Evolutionary conservation across 192 early-diverging fungal species (phyloP).

Genomic region (Backusella parvicylindrica): DNA sequence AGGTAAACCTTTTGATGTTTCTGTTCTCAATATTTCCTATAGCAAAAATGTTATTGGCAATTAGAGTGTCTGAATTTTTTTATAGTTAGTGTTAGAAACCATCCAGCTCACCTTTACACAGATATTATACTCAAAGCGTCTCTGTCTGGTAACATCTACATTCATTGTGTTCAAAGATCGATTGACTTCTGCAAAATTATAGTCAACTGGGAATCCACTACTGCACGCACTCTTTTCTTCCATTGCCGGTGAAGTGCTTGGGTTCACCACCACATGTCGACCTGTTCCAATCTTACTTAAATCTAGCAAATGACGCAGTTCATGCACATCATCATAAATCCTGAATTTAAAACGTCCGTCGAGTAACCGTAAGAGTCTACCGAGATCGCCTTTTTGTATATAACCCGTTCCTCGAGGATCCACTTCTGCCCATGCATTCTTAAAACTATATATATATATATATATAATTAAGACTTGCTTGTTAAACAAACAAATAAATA

Average conservation of each 20-base stretch:
- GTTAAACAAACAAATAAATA: not conserved
- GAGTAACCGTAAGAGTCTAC: not conserved
- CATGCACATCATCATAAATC: slow-evolving; percentile 21
- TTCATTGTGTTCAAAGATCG: slow-evolving; percentile 28
- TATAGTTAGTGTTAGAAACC: not conserved
- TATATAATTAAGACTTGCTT: not conserved
- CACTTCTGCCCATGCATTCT: slow-evolving; percentile 33
- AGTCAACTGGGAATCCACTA: not conserved
- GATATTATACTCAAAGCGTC: slow-evolving; percentile 42
- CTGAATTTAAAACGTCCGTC: slow-evolving; percentile 18
- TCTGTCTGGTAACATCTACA: slow-evolving; percentile 10
- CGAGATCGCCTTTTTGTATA: slow-evolving; percentile 22
- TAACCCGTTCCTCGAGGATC: slow-evolving; percentile 28
- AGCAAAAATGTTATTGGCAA: not conserved
- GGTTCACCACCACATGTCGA: not conserved
- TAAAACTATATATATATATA: slow-evolving; percentile 18
- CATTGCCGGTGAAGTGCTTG: not conserved
- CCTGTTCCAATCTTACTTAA: not conserved
- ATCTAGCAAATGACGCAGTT: not conserved
- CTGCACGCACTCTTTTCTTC: not conserved
- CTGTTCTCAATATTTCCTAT: slow-evolving; percentile 29
- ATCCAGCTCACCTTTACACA: slow-evolving; percentile 29
- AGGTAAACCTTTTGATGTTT: slow-evolving; percentile 25
- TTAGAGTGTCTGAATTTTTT: not conserved
- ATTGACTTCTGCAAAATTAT: slow-evolving; percentile 8